phyloP scores from a whole-genome alignment of 2,329 filamentous ascomycete genomes.

The Coniochaeta sp. region DNA sequence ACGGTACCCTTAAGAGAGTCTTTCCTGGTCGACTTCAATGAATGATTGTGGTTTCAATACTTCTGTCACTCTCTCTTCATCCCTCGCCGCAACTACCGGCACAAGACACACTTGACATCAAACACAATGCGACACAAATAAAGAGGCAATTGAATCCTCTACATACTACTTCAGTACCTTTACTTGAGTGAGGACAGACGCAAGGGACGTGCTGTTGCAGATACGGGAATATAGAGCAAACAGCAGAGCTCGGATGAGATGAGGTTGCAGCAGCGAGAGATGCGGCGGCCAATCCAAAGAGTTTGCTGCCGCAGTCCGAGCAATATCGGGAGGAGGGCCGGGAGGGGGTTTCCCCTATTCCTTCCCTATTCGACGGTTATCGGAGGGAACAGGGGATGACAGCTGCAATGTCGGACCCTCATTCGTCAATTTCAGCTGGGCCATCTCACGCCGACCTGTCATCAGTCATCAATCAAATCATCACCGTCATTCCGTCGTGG shows the following conservation, averaged over 20 bases:
- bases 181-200: not conserved
- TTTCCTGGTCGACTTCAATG: too few relatives aligned
- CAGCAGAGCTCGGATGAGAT: not conserved
- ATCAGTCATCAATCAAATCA: not conserved
- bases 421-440: not conserved
- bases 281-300: not conserved
- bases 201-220: not conserved
- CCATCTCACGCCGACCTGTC: not conserved
- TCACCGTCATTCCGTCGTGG: too few relatives aligned
- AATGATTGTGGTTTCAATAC: not conserved
- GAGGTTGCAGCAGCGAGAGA: not conserved
- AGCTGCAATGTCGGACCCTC: not conserved
- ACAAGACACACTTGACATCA: not conserved
- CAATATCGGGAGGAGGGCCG: not conserved
- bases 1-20: too few relatives aligned
- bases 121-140: not conserved
- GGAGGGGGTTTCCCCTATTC: too few relatives aligned
- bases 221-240: not conserved
- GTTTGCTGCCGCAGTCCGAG: not conserved
- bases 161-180: not conserved
- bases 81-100: not conserved
- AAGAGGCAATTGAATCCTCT: not conserved
- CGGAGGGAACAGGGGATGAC: not conserved
- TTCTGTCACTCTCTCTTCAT: not conserved
- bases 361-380: not conserved